A percentile compares a stretch with the other conserved stretches of the same genome.
Conservation (phyloP, 257 asterid genomes). For the Fraxinus anomala region DNA sequence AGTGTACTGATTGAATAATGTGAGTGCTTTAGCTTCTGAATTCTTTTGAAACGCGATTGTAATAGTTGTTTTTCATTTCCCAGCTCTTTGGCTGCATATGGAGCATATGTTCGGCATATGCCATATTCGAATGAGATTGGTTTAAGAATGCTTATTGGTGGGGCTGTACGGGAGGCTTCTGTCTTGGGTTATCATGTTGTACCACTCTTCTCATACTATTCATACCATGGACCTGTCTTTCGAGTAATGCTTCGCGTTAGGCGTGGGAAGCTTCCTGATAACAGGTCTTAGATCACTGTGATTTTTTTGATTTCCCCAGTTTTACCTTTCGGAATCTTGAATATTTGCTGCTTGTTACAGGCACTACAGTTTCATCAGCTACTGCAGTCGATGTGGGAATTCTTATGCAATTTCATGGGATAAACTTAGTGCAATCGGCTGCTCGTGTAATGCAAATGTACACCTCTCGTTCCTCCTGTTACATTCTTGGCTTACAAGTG, state of each 20-base stretch:
- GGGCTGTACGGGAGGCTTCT: slow-evolving; percentile 88
- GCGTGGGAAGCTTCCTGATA: slow-evolving; percentile 68
- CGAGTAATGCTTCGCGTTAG: slow-evolving; percentile 80
- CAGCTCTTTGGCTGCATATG: slow-evolving; percentile 90
- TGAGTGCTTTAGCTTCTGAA: slow-evolving; percentile 1
- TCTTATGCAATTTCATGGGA: slow-evolving; percentile 65
- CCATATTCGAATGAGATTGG: slow-evolving; percentile 92
- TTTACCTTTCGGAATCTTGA: slow-evolving; percentile 17
- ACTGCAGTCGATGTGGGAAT: slow-evolving; percentile 76
- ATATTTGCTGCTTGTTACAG: slow-evolving; percentile 36
- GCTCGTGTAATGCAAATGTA: slow-evolving; percentile 69
- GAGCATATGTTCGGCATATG: slow-evolving; percentile 79
- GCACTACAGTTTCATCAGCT: slow-evolving; percentile 73
- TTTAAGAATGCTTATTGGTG: slow-evolving; percentile 88
- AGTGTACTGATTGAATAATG: not conserved
- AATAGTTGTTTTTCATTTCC: not conserved
- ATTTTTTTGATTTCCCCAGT: not conserved
- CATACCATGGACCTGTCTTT: slow-evolving; percentile 91
- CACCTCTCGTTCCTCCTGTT: slow-evolving; percentile 19
- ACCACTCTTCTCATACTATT: slow-evolving; percentile 93
- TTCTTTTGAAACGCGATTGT: slow-evolving; percentile 6
- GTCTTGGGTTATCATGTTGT: slow-evolving; percentile 75
- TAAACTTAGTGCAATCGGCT: slow-evolving; percentile 62
- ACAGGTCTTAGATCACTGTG: slow-evolving; percentile 45
- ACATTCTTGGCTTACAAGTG: not conserved